Evolutionary conservation across 495 filamentous ascomycete species (phyloP).

Genomic region (Darksidea phi): DNA sequence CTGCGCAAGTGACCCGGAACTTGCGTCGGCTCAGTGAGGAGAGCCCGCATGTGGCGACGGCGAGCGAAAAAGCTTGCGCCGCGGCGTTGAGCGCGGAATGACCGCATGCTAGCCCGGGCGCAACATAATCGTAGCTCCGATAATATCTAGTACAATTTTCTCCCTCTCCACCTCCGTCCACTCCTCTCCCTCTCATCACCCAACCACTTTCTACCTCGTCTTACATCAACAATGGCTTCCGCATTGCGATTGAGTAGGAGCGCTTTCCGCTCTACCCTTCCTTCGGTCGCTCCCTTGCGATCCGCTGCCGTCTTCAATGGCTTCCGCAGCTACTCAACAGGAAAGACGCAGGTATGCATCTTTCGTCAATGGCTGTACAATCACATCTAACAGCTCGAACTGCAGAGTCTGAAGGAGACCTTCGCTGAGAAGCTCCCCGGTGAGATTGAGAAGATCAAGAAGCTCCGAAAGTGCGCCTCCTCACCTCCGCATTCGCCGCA

Average conservation of each 20-base stretch:
- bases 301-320: slow-evolving; percentile 71
- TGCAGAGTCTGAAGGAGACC: slow-evolving; percentile 92
- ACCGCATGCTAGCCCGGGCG: neutral
- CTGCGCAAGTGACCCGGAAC: no score
- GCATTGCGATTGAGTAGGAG: slow-evolving; percentile 72
- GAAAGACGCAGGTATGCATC: slow-evolving; percentile 72
- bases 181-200: slow-evolving; percentile 20
- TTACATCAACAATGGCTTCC: slow-evolving; percentile 66
- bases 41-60: no score
- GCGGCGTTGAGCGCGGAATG: neutral
- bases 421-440: slow-evolving; percentile 93
- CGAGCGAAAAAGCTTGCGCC: no score
- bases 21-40: no score
- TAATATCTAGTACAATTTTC: slow-evolving; percentile 1
- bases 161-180: neutral
- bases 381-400: slow-evolving; percentile 32
- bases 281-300: slow-evolving; percentile 55
- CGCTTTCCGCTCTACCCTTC: slow-evolving; percentile 69
- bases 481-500: slow-evolving; percentile 12
- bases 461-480: slow-evolving; percentile 74
- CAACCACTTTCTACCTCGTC: slow-evolving; percentile 35
- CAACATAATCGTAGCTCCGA: neutral
- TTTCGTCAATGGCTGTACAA: neutral
- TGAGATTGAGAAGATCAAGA: slow-evolving; percentile 99
- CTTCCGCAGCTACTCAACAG: slow-evolving; percentile 80